These are phyloP conservation scores for Vicia faba DNA, from an alignment of 306 rosid genomes.

Conservation along the genomic window DNA sequence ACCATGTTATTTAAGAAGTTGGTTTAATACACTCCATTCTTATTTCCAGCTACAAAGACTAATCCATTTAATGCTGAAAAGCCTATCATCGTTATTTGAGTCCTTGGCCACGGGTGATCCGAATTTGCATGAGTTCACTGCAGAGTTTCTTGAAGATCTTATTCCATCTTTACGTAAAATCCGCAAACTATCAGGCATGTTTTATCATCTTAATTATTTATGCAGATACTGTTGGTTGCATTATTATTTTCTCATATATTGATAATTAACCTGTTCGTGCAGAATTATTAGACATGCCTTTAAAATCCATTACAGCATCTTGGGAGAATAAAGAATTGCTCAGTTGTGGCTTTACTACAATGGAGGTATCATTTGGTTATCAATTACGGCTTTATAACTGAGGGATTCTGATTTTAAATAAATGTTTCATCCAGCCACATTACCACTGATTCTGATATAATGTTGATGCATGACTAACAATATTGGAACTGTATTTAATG, in stretches of 20 bases:
- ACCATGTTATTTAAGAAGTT: background rate
- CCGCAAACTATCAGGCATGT: conserved; percentile 88
- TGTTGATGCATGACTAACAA: background rate
- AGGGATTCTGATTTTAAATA: conserved; percentile 21
- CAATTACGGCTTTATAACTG: background rate
- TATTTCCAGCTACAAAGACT: conserved; percentile 25
- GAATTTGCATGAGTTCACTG: conserved; percentile 55
- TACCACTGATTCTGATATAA: background rate
- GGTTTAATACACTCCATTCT: background rate
- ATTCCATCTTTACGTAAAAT: conserved; percentile 77
- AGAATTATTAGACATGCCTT: conserved; percentile 90
- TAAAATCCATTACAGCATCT: conserved; percentile 71
- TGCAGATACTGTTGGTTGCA: conserved; percentile 9
- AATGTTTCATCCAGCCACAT: background rate
- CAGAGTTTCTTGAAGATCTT: conserved; percentile 51
- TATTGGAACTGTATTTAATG: conserved; percentile 24
- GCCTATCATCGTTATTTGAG: conserved; percentile 52
- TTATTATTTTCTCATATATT: conserved; percentile 27
- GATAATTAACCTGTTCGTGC: conserved; percentile 37
- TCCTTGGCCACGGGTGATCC: conserved; percentile 53
- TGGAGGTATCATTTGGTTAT: conserved; percentile 63
- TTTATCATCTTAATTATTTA: conserved; percentile 16
- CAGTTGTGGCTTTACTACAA: conserved; percentile 57
- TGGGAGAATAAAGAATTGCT: conserved; percentile 79
- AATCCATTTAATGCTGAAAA: conserved; percentile 26